Conservation (phyloP, 495 filamentous ascomycete genomes). For the Tuber umbilicatum region DNA sequence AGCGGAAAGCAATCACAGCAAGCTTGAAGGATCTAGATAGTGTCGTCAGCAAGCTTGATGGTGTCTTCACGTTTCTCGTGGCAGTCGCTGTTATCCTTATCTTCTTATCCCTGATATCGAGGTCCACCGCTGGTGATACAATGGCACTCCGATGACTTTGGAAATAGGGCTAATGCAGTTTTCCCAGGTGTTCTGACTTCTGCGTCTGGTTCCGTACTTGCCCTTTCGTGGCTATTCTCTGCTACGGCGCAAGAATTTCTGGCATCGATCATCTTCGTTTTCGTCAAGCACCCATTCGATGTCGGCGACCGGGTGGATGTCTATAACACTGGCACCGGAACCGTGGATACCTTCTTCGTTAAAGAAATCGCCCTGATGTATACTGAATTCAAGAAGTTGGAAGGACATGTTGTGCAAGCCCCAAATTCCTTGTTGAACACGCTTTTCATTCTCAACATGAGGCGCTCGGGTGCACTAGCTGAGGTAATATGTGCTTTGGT, state of each 20-base stretch:
- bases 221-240: slow-evolving; percentile 84
- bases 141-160: background rate
- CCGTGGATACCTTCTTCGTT: slow-evolving; percentile 90
- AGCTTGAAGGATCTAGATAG: slow-evolving; percentile 93
- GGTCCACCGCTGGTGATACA: slow-evolving; percentile 61
- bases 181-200: slow-evolving; percentile 63
- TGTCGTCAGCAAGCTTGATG: slow-evolving; percentile 82
- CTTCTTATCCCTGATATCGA: slow-evolving; percentile 80
- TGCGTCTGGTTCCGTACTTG: slow-evolving; percentile 75
- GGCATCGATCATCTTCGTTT: slow-evolving; percentile 86
- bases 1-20: slow-evolving; percentile 90
- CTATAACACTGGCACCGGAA: slow-evolving; percentile 73
- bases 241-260: slow-evolving; percentile 92
- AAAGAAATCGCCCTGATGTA: slow-evolving; percentile 91
- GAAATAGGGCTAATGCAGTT: background rate
- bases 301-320: slow-evolving; percentile 89
- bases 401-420: slow-evolving; percentile 90
- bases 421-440: slow-evolving; percentile 91
- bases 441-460: slow-evolving; percentile 90
- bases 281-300: slow-evolving; percentile 97
- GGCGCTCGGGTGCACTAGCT: slow-evolving; percentile 78
- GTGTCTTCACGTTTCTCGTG: slow-evolving; percentile 81
- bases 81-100: slow-evolving; percentile 70
- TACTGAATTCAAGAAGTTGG: slow-evolving; percentile 97
- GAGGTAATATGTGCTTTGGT: slow-evolving; percentile 56